phyloP scores from a whole-genome alignment of 768 basidiomycete species.

The Mycena kentingensis region DNA sequence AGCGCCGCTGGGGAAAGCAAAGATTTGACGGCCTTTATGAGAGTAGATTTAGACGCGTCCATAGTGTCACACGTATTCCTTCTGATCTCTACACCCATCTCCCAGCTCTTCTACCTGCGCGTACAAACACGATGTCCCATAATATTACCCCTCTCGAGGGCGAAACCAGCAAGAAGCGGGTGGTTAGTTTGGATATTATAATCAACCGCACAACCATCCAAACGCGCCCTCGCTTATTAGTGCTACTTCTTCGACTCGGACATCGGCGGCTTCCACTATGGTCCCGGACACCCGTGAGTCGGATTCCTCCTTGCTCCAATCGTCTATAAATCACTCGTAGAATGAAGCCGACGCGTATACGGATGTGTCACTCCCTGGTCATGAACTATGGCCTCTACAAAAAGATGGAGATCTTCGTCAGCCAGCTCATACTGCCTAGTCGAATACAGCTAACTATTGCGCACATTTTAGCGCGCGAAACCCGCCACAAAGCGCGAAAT shows the following conservation, averaged over 20 bases:
- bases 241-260: slow-evolving; percentile 99
- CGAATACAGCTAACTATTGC: neutral
- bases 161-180: slow-evolving; percentile 80
- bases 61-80: too few species aligned
- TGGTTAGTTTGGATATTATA: slow-evolving; percentile 56
- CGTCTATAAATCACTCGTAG: slow-evolving; percentile 40
- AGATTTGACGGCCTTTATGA: slow-evolving; percentile 57
- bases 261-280: slow-evolving; percentile 99
- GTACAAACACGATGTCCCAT: slow-evolving; percentile 14
- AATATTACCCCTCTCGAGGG: slow-evolving; percentile 68
- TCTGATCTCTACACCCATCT: too few species aligned
- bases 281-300: slow-evolving; percentile 89
- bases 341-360: slow-evolving; percentile 97
- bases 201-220: slow-evolving; percentile 10
- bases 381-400: slow-evolving; percentile 99
- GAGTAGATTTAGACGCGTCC: too few species aligned
- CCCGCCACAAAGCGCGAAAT: slow-evolving; percentile 99
- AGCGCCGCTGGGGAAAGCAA: slow-evolving; percentile 64
- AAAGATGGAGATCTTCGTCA: slow-evolving; percentile 99
- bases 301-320: slow-evolving; percentile 5
- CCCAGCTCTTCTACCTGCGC: neutral
- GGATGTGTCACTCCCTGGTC: slow-evolving; percentile 99
- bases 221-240: slow-evolving; percentile 44
- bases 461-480: slow-evolving; percentile 79
- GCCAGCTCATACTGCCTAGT: slow-evolving; percentile 34